These are phyloP conservation scores for Cladochytrium tenue DNA, from an alignment of 371 early-diverging fungal species.

Conservation along the genomic window DNA sequence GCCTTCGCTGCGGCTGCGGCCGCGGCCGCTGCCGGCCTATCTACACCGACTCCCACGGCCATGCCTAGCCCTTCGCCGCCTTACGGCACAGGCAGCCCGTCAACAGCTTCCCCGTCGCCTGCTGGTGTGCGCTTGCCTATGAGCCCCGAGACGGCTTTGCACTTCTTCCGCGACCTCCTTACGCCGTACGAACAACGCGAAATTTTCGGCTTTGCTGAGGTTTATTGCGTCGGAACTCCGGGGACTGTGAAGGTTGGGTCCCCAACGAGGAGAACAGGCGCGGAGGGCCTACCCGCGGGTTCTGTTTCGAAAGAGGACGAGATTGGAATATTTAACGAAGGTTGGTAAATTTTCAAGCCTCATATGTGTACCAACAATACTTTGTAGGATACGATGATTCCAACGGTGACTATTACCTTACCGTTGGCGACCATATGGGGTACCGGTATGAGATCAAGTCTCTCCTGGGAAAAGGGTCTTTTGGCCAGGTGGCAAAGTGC, in stretches of 20 bases:
- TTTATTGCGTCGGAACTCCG: conserved; percentile 80
- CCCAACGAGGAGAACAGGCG: conserved; percentile 32
- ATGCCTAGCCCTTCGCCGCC: too few species aligned
- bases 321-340: not conserved
- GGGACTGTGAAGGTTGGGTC: conserved; percentile 46
- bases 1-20: not conserved
- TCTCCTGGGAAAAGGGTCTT: conserved; percentile 93
- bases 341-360: not conserved
- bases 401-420: conserved; percentile 87
- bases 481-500: conserved; percentile 95
- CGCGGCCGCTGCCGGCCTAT: not conserved
- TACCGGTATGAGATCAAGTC: conserved; percentile 91
- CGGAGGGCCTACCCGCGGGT: conserved; percentile 18
- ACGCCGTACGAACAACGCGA: conserved; percentile 81
- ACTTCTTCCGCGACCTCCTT: conserved; percentile 48
- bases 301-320: not conserved
- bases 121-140: conserved; percentile 27
- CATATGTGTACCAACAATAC: too few species aligned
- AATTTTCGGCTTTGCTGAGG: conserved; percentile 72
- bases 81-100: too few species aligned
- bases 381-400: conserved; percentile 92
- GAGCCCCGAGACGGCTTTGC: conserved; percentile 38
- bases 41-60: too few species aligned
- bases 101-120: too few species aligned
- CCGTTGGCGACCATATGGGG: conserved; percentile 82